These are phyloP conservation scores for Metschnikowia santaceciliae DNA, from an alignment of 805 yeast species.

Conservation along the genomic window DNA sequence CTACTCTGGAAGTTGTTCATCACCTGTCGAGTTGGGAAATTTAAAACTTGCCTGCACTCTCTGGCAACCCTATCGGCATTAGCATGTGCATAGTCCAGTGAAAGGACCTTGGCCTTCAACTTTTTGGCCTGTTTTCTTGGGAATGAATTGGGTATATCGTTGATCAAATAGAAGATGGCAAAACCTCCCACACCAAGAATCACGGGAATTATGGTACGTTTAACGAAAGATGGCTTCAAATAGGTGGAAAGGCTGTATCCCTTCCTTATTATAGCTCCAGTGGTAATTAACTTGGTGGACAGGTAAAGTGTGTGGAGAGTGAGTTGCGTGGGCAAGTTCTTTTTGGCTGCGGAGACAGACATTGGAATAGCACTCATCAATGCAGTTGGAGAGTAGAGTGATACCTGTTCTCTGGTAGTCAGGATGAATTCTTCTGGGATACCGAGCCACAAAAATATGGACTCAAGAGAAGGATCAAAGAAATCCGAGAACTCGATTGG, in stretches of 20 bases:
- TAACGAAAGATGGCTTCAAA: conserved; percentile 38
- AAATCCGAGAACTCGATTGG: conserved; percentile 68
- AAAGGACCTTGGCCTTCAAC: conserved; percentile 57
- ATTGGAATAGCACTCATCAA: conserved; percentile 28
- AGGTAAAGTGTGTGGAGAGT: conserved; percentile 40
- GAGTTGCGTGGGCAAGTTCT: conserved; percentile 32
- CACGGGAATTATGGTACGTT: conserved; percentile 52
- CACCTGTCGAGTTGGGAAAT: conserved; percentile 79
- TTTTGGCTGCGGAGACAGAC: conserved; percentile 29
- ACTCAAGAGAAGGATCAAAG: conserved; percentile 69
- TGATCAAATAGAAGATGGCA: conserved; percentile 58
- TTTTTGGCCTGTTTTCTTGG: conserved; percentile 78
- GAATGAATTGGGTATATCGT: conserved; percentile 85
- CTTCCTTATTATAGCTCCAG: conserved; percentile 41
- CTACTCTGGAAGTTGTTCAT: conserved; percentile 62
- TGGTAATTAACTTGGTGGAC: conserved; percentile 36
- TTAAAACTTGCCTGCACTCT: conserved; percentile 79
- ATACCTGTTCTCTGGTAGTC: conserved; percentile 26
- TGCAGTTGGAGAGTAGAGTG: conserved; percentile 30
- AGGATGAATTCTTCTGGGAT: conserved; percentile 29
- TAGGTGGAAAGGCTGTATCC: conserved; percentile 30
- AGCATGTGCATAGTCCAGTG: conserved; percentile 70
- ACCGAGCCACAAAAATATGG: conserved; percentile 48
- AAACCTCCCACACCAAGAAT: conserved; percentile 48
- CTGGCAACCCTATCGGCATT: conserved; percentile 76